A percentile compares a stretch with the other conserved stretches of the same genome.
Conservation (phyloP, 306 rosid species). For the Corylus heterophylla region DNA sequence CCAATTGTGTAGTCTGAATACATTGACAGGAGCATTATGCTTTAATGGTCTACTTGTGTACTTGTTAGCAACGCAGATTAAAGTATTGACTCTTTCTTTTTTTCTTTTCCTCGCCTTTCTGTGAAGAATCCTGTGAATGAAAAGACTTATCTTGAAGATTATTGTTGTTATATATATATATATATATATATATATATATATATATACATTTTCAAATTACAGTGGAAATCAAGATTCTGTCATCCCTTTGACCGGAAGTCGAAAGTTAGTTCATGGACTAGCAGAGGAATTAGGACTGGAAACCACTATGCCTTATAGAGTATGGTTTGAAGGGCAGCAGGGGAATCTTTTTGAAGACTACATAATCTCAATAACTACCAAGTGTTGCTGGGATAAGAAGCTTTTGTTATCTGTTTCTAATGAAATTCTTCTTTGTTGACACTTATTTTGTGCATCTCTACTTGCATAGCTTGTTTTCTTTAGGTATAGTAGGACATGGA, state of each 20-base stretch:
- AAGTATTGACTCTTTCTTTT: no score
- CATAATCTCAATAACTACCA: background rate
- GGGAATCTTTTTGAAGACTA: slow-evolving; percentile 29
- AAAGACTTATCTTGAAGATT: background rate
- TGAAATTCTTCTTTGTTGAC: no score
- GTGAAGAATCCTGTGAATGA: background rate
- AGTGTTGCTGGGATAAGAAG: background rate
- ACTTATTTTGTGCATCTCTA: no score
- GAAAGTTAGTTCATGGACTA: slow-evolving; percentile 73
- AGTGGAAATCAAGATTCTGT: slow-evolving; percentile 99
- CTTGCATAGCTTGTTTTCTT: no score
- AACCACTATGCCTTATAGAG: slow-evolving; percentile 82
- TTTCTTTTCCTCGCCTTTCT: no score
- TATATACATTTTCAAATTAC: slow-evolving; percentile 12
- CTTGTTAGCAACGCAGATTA: no score
- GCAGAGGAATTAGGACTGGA: slow-evolving; percentile 63
- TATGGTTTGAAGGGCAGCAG: slow-evolving; percentile 92
- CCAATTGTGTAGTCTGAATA: no score
- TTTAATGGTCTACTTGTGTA: no score
- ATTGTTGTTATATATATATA: background rate
- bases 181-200: background rate
- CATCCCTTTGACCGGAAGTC: slow-evolving; percentile 89
- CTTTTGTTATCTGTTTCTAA: no score
- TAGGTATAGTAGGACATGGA: no score
- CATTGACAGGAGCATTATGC: no score